Conservation (phyloP, 2,329 filamentous ascomycete genomes). For the Botrytis pseudocinerea region DNA sequence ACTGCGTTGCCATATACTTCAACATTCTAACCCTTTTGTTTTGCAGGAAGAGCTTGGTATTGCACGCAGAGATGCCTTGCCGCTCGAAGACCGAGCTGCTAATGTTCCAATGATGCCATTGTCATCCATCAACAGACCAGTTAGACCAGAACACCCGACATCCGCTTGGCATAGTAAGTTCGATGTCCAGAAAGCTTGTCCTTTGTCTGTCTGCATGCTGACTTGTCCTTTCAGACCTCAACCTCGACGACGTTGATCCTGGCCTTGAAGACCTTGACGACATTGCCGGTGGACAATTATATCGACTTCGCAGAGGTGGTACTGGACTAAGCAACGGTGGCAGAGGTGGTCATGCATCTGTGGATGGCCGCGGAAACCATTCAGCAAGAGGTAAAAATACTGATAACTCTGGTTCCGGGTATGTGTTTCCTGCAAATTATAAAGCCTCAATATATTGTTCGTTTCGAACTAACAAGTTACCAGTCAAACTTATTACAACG, state of each 20-base stretch:
- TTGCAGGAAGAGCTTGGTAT: slow-evolving; percentile 39
- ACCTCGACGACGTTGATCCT: slow-evolving; percentile 32
- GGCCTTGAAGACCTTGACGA: slow-evolving; percentile 30
- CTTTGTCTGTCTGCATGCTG: neutral
- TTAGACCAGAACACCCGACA: slow-evolving; percentile 18
- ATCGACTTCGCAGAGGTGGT: slow-evolving; percentile 32
- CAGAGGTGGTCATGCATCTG: slow-evolving; percentile 21
- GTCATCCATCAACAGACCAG: neutral
- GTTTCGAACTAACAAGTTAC: neutral
- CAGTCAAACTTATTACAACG: slow-evolving; percentile 6
- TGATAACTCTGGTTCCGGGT: neutral
- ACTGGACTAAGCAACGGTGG: slow-evolving; percentile 9
- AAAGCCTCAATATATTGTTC: neutral
- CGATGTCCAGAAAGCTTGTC: neutral
- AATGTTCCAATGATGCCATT: neutral
- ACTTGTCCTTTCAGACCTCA: slow-evolving; percentile 24
- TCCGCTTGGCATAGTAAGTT: slow-evolving; percentile 34
- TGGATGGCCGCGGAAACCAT: neutral
- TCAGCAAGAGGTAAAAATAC: neutral
- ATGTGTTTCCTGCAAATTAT: neutral
- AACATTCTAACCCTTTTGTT: slow-evolving; percentile 2
- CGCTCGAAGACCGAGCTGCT: slow-evolving; percentile 30
- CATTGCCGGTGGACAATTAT: slow-evolving; percentile 37
- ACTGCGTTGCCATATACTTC: neutral
- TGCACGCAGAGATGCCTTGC: slow-evolving; percentile 34